Conservation (phyloP, 441 rosid genomes). For the Arabidopsis hybrid region DNA sequence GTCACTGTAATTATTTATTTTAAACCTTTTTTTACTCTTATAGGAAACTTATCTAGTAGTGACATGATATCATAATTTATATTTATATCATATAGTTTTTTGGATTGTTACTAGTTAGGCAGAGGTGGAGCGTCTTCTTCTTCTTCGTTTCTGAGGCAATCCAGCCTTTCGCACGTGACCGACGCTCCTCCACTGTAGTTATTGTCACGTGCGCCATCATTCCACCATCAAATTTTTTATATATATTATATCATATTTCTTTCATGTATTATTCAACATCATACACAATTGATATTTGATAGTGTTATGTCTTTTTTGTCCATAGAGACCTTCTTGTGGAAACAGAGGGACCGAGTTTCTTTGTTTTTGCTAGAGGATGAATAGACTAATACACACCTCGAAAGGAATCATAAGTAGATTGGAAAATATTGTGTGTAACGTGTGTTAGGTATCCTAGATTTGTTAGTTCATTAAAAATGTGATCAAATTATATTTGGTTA, state of each 20-base stretch:
- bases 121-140: constrained; percentile 69
- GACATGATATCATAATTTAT: not conserved
- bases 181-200: constrained; percentile 75
- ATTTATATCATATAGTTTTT: not conserved
- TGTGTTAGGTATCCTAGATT: constrained; percentile 40
- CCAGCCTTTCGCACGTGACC: constrained; percentile 81
- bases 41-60: constrained; percentile 11
- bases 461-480: constrained; percentile 14
- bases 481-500: constrained; percentile 32
- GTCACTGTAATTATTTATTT: constrained; percentile 38
- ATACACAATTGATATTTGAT: constrained; percentile 3
- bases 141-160: constrained; percentile 44
- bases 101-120: constrained; percentile 39
- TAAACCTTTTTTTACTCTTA: constrained; percentile 18
- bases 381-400: constrained; percentile 37
- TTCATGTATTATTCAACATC: not conserved
- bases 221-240: constrained; percentile 47
- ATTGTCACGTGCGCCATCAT: constrained; percentile 64
- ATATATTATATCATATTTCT: constrained; percentile 30
- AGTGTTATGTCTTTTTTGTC: constrained; percentile 21
- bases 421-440: constrained; percentile 32
- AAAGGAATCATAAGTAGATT: constrained; percentile 31
- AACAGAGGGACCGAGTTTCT: constrained; percentile 41
- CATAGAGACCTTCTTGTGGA: constrained; percentile 39
- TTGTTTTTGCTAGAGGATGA: constrained; percentile 25